Evolutionary conservation across 495 filamentous ascomycete genomes (phyloP), one percentile per base, ranked within the genome.

Genomic region (Aspergillus sparsus): DNA sequence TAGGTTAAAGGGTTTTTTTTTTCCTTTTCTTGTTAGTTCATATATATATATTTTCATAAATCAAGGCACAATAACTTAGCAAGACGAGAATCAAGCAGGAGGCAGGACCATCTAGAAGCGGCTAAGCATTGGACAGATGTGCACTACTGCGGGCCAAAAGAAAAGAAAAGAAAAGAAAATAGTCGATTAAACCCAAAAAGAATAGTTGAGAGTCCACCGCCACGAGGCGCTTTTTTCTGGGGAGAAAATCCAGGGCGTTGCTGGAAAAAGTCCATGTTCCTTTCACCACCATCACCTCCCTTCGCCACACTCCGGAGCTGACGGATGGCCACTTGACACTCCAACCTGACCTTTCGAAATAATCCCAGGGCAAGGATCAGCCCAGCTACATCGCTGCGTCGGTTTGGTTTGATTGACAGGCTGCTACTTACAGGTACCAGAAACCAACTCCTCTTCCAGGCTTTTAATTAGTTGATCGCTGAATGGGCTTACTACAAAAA

Each of bases 141-240:
- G 55, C 55, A 51, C 55, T 58, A 58, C 55, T 58, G 55, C 46
- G 45, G 42, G 45, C n/a, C 8, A 49, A 57, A 47, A 35, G 10
- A 57, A 11, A 21, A 41, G 46, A 46, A 35, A 46, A 10, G 9
- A 39, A 32, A 41, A 41, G 18, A 49, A 61, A 2, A 55, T 27
- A 36, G 36, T 15, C 31, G 41, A 39, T 12, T n/a, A 1, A 9
- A 16, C 1, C 9, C 15, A 35, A 9, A 33, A 55, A 39, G 21
- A 31, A 32, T 12, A 56, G 37, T 10, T 16, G 39, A 49, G 21
- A 36, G 53, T 36, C 58, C 62, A 61, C 58, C 49, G 62, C 62
- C 62, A 65, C 54, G 62, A 65, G 62, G 62, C 49, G 36, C 33
- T 34, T 50, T 27, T 27, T 27, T 58, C 54, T 65, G 35, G 57